phyloP scores from a whole-genome alignment of 2,329 filamentous ascomycete species.

The Stachybotrys chartarum region DNA sequence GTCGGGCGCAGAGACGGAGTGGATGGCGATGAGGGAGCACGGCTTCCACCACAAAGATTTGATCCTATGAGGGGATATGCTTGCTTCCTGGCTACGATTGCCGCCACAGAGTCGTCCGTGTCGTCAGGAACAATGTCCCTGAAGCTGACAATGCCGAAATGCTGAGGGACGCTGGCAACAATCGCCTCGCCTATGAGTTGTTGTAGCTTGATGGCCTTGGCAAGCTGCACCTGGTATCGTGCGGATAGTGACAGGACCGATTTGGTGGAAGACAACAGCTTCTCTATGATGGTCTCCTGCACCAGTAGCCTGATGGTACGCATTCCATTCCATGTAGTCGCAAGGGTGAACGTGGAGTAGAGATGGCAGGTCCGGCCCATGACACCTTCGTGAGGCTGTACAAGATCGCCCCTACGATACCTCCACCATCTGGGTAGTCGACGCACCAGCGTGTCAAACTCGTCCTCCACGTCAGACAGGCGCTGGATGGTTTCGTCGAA shows the following conservation, averaged over 20 bases:
- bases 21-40: slow-evolving; percentile 10
- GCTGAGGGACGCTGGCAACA: slow-evolving; percentile 39
- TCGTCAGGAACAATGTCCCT: slow-evolving; percentile 22
- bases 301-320: slow-evolving; percentile 38
- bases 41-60: background rate
- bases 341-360: slow-evolving; percentile 35
- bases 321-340: slow-evolving; percentile 41
- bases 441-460: slow-evolving; percentile 31
- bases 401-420: slow-evolving; percentile 32
- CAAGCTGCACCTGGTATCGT: slow-evolving; percentile 25
- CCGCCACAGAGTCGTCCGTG: slow-evolving; percentile 9
- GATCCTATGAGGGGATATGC: slow-evolving; percentile 18
- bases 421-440: slow-evolving; percentile 32
- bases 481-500: slow-evolving; percentile 26
- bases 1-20: slow-evolving; percentile 18
- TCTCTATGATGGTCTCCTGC: slow-evolving; percentile 38
- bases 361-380: slow-evolving; percentile 35
- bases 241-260: slow-evolving; percentile 14
- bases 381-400: slow-evolving; percentile 31
- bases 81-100: slow-evolving; percentile 20
- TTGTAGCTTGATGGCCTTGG: slow-evolving; percentile 29
- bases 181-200: slow-evolving; percentile 33
- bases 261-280: slow-evolving; percentile 22
- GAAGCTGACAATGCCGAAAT: slow-evolving; percentile 39
- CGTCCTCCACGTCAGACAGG: slow-evolving; percentile 32